Conservation (phyloP, 805 yeast species). For the Candida koratica region DNA sequence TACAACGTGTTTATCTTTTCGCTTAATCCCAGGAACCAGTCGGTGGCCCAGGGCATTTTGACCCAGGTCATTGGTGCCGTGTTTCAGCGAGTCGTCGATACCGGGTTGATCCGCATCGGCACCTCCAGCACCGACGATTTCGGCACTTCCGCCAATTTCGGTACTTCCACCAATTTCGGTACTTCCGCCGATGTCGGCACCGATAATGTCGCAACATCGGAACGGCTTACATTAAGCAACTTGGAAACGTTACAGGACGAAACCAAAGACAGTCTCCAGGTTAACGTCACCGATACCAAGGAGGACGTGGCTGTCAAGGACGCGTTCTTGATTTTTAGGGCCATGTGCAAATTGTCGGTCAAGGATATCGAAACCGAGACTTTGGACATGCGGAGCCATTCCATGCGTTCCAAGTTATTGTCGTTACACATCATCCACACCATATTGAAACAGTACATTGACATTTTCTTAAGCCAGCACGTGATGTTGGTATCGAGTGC, state of each 20-base stretch:
- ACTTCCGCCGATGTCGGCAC: slow-evolving; percentile 24
- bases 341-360: slow-evolving; percentile 89
- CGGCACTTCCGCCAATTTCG: slow-evolving; percentile 21
- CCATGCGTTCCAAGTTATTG: slow-evolving; percentile 84
- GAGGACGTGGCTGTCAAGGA: slow-evolving; percentile 77
- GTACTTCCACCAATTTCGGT: slow-evolving; percentile 23
- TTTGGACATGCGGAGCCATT: slow-evolving; percentile 83
- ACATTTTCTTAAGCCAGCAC: slow-evolving; percentile 62
- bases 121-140: slow-evolving; percentile 20
- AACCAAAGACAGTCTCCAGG: slow-evolving; percentile 46
- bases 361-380: slow-evolving; percentile 75
- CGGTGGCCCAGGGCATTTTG: slow-evolving; percentile 90
- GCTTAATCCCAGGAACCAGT: slow-evolving; percentile 76
- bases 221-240: slow-evolving; percentile 53
- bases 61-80: slow-evolving; percentile 86
- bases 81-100: slow-evolving; percentile 59
- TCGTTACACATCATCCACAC: slow-evolving; percentile 86
- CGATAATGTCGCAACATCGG: slow-evolving; percentile 17
- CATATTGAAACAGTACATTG: slow-evolving; percentile 79
- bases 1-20: slow-evolving; percentile 90
- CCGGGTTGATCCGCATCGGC: slow-evolving; percentile 37
- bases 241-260: slow-evolving; percentile 55
- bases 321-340: slow-evolving; percentile 87
- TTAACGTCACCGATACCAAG: slow-evolving; percentile 51
- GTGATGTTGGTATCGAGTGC: slow-evolving; percentile 50